Base-by-base conservation (phyloP, 768 basidiomycete genomes). In the Astraeus odoratus region DNA sequence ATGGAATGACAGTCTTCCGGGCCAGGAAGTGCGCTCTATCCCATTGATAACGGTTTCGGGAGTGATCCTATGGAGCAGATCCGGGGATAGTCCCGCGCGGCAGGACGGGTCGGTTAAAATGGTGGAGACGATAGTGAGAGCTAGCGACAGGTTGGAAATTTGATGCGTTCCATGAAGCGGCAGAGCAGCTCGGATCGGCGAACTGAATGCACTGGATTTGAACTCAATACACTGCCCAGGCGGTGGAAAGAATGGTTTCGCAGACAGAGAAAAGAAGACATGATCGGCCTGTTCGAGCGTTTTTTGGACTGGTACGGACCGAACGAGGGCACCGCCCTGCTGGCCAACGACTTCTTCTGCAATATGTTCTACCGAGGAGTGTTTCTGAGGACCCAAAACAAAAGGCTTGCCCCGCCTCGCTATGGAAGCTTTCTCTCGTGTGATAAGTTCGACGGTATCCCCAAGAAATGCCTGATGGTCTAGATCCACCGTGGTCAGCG, bases 381-480 rank as follows among this genome's bases (percentile, higher is more conserved):
- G 66, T 24, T 57, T 70, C 57, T 92, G 90, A 8, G 64, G 64
- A 0, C 84, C 88, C 0, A 93, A 49, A 13, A 94, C 65, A 51
- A 89, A 79, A 1, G 80, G 75, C 46, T 67, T 71, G 5, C 75
- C 78, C 8, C 52, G 56, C 43, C 88, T 73, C 13, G 82, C 80
- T 40, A 98, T 96, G 2, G 77, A 80, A 0, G 85, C 81, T 60
- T 99, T 99, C 59, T 95, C 86, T 34, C 59, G 67, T 0, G 93
- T 78, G 44, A 98, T 98, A 23, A 71, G 76, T 10, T 68, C 70
- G 4, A 92, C 66, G 0, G 88, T 85, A 43, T 76, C 61, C 0
- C 96, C 96, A 20, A 99, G 73, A 59, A 95, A 92, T 3, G 77
- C 76, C 52, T 94, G 91, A 63, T 98, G 96, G 66, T 99, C 96